Evolutionary conservation across 805 yeast genomes (phyloP), one percentile per base, ranked within the genome.

Genomic region (Ogataea neopini): DNA sequence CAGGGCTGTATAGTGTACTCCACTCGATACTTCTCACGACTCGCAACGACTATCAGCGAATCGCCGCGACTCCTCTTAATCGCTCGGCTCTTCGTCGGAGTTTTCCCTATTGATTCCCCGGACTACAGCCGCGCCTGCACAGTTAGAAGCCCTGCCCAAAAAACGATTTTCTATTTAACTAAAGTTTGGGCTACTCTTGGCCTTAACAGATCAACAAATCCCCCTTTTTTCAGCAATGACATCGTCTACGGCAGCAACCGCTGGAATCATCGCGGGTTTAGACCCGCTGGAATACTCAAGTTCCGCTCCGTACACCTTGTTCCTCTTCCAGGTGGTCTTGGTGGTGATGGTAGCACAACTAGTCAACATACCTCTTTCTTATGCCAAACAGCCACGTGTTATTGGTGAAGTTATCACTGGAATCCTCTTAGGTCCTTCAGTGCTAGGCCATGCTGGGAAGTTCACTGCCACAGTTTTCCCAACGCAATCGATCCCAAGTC

Each of bases 401-500:
- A 86, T 87, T 49, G 88, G 91, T 6, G 96, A 87, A 59, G 94
- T 87, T 41, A 72, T 87, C 8, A 73, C 88, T 0, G 96, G 95
- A 25, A 82, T 87, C 40, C 59, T 87, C 1, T 64, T 87, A 43
- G 92, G 94, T 0, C 92, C 92, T 1, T 72, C 89, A 0, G 94
- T 79, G 1, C 63, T 87, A 68, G 94, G 94, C 4, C 80, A 74
- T 36, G 78, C 85, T 25, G 89, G 90, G 0, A 70, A 78, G 45
- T 87, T 84, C 66, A 80, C 89, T 4, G 59, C 60, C 0, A 79
- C 75, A 3, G 80, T 88, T 29, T 87, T 87, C 64, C 88, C 92
- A 0, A 38, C 70, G 0, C 80, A 61, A 0, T 82, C 91, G 1
- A 75, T 80, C 18, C 79, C 87, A 0, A 81, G 83, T 1, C 67